These are phyloP conservation scores for Gelatoporia subvermispora DNA, from an alignment of 768 basidiomycete genomes.

Conservation along the genomic window DNA sequence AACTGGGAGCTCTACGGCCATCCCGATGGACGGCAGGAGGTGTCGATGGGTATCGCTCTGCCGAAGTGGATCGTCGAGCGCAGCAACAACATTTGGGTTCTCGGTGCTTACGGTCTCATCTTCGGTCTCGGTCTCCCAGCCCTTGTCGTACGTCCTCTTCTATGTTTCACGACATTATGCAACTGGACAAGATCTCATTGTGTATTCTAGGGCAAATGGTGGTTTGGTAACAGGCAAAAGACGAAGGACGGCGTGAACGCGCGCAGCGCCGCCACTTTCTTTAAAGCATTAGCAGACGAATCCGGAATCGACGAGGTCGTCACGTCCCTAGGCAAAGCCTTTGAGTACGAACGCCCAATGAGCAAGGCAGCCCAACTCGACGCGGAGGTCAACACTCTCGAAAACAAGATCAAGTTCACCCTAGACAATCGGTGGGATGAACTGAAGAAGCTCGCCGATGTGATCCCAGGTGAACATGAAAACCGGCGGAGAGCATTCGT, in stretches of 20 bases:
- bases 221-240: slow-evolving; percentile 86
- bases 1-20: slow-evolving; percentile 89
- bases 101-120: slow-evolving; percentile 82
- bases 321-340: slow-evolving; percentile 62
- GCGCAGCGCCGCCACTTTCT: slow-evolving; percentile 79
- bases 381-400: slow-evolving; percentile 40
- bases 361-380: slow-evolving; percentile 22
- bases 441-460: slow-evolving; percentile 38
- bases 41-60: slow-evolving; percentile 91
- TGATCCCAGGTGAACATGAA: slow-evolving; percentile 26
- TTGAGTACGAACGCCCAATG: slow-evolving; percentile 48
- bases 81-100: slow-evolving; percentile 87
- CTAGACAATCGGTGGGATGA: slow-evolving; percentile 53
- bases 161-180: not conserved
- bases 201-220: slow-evolving; percentile 74
- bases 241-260: slow-evolving; percentile 91
- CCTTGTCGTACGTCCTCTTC: slow-evolving; percentile 55
- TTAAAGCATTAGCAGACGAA: slow-evolving; percentile 81
- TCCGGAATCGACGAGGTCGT: slow-evolving; percentile 70
- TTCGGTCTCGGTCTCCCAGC: slow-evolving; percentile 84
- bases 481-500: slow-evolving; percentile 54
- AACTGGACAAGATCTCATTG: not conserved
- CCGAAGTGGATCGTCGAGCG: slow-evolving; percentile 92
- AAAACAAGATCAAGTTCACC: slow-evolving; percentile 43
- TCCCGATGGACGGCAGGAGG: slow-evolving; percentile 94